Conservation (phyloP, 495 filamentous ascomycete species). For the Patellaria atrata region DNA sequence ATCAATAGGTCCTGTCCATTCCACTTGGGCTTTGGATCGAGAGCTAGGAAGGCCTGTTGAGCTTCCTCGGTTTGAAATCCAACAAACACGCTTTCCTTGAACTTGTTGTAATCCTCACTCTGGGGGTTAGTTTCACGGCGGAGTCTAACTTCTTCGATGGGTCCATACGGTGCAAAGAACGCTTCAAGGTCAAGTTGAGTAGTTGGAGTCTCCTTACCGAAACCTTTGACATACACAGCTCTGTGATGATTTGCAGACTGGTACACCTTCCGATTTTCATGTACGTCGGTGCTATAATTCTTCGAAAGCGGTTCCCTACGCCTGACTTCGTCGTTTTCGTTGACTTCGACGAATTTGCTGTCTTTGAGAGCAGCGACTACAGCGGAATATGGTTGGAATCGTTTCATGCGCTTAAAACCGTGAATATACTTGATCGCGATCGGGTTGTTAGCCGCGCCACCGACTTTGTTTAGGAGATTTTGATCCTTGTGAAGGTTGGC, state of each 20-base stretch:
- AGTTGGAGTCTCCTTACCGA: conserved; percentile 58
- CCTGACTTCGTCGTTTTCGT: conserved; percentile 48
- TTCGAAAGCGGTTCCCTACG: conserved; percentile 55
- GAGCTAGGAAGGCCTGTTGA: conserved; percentile 58
- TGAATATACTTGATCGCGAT: conserved; percentile 60
- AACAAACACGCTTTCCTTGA: conserved; percentile 93
- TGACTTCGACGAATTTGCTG: conserved; percentile 50
- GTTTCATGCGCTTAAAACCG: conserved; percentile 85
- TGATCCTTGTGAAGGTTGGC: conserved; percentile 80
- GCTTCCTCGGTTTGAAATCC: conserved; percentile 68
- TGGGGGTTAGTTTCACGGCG: conserved; percentile 47
- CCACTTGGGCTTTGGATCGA: conserved; percentile 72
- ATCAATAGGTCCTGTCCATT: conserved; percentile 56
- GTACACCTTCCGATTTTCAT: conserved; percentile 23
- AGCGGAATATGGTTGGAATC: conserved; percentile 69
- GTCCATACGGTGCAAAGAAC: conserved; percentile 74
- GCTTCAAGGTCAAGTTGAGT: conserved; percentile 86
- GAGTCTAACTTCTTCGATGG: conserved; percentile 70
- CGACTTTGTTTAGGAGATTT: conserved; percentile 63
- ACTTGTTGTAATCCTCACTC: conserved; percentile 37
- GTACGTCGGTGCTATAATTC: conserved; percentile 29
- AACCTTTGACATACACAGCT: conserved; percentile 69
- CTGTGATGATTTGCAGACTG: conserved; percentile 21
- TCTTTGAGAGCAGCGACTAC: conserved; percentile 70
- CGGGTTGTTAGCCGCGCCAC: conserved; percentile 62